phyloP scores from a whole-genome alignment of 176 grass and related monocot genomes.

The Microstegium vimineum region DNA sequence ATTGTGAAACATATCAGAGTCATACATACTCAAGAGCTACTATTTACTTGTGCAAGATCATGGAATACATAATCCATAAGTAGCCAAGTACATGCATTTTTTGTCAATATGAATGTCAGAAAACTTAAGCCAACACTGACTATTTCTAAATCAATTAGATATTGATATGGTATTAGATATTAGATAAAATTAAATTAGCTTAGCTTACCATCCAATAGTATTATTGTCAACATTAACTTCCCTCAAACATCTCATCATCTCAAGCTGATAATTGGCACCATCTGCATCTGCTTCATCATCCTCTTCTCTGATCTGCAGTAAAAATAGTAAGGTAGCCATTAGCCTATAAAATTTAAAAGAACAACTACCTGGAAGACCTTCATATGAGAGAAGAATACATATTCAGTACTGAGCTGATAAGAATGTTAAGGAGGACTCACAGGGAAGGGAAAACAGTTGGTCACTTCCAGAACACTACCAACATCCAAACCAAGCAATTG shows the following conservation, averaged over 20 bases:
- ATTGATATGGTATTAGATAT: neutral
- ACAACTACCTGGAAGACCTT: slow-evolving; percentile 4
- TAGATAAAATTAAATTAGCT: neutral
- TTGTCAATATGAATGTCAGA: neutral
- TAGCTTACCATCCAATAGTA: slow-evolving; percentile 92
- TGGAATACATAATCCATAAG: neutral
- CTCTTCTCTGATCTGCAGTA: slow-evolving; percentile 77
- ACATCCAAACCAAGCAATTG: slow-evolving; percentile 99
- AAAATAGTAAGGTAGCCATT: neutral
- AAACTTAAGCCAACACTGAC: neutral
- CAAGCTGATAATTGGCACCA: slow-evolving; percentile 98
- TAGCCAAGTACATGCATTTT: neutral
- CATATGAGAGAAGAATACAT: neutral
- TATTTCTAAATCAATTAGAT: slow-evolving; percentile 10
- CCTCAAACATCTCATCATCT: slow-evolving; percentile 99
- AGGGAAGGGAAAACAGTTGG: slow-evolving; percentile 99
- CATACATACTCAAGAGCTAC: neutral
- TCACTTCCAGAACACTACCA: slow-evolving; percentile 95
- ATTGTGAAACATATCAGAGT: neutral
- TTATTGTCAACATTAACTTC: slow-evolving; percentile 99
- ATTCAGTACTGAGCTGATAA: neutral
- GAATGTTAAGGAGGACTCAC: slow-evolving; percentile 41
- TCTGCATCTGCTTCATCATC: slow-evolving; percentile 95
- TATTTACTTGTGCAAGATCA: slow-evolving; percentile 6
- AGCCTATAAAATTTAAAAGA: neutral